Evolutionary conservation across 768 basidiomycete genomes (phyloP), one percentile per base, ranked within the genome.

Genomic region (Nidularia sp.): DNA sequence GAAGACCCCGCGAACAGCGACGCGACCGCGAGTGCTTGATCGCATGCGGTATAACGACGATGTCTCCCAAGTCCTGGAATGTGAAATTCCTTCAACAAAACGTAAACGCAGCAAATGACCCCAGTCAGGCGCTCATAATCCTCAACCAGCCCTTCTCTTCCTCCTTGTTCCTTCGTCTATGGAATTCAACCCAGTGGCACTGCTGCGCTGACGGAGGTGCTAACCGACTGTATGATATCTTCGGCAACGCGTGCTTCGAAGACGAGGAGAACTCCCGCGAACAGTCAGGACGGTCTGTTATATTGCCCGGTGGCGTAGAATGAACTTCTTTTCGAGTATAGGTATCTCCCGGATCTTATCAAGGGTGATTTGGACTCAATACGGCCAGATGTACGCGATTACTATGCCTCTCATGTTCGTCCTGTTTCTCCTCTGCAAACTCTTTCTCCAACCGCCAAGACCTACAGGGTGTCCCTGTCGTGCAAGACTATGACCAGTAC

Each of bases 341-440:
- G 90, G 13, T 93, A 80, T 63, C 63, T 86, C 4, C 97, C 97
- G 0, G 80, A 94, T 63, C 66, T 96, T 18, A 88, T 99, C 62
- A 95, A 91, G 66, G 97, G 96, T 29, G 97, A 99, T 66, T 67
- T 98, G 31, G 97, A 98, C 65, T 98, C 94, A 6, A 62, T 97
- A 41, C 76, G 90, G 8, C 65, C 74, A 1, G 90, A 94, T 44
- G 94, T 96, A 5, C 73, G 73, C 43, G 63, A 63, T 29, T 93
- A 80, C 63, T 98, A 97, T 63, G 64, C 70, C 8, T 64, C 70
- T 0, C 72, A 77, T 57, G 92, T 56, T 39, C 78, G 49, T 8
- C 22, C 9, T 10, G 15, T 31, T 39, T 22, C 48, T 12, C 35
- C 41, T 34, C 18, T 47, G 45, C 44, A 34, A 25, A 15, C 53